phyloP scores from a whole-genome alignment of 164 flowering plant species.

The Aristolochia californica region DNA sequence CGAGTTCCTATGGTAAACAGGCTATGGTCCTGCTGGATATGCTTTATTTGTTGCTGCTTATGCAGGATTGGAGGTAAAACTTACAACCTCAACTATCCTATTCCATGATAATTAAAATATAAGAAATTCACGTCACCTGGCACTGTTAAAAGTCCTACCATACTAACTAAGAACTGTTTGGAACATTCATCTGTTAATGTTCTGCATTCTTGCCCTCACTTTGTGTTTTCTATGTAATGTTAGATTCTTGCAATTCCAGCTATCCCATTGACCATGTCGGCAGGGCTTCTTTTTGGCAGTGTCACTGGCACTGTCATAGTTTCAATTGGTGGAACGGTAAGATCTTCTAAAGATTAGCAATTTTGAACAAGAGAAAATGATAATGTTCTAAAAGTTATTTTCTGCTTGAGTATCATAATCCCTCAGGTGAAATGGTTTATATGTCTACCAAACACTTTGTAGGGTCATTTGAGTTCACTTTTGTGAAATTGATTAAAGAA shows the following conservation, averaged over 20 bases:
- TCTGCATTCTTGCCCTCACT: conserved; percentile 4
- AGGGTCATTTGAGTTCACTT: too few relatives aligned
- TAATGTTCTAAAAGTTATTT: neutral
- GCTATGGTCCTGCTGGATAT: conserved; percentile 95
- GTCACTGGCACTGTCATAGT: conserved; percentile 78
- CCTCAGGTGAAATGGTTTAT: neutral
- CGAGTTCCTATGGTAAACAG: conserved; percentile 26
- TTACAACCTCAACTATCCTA: neutral
- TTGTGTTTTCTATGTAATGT: neutral
- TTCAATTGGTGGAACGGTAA: conserved; percentile 95
- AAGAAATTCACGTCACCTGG: too few relatives aligned
- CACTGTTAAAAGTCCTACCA: neutral
- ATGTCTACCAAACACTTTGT: neutral
- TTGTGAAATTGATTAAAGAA: too few relatives aligned
- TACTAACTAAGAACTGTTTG: neutral
- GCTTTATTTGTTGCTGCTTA: conserved; percentile 87
- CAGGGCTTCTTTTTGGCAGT: conserved; percentile 90
- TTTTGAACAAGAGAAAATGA: too few relatives aligned
- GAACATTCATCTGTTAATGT: too few relatives aligned
- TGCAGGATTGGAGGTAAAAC: conserved; percentile 78
- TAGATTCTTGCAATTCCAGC: conserved; percentile 98
- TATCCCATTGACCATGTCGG: conserved; percentile 95
- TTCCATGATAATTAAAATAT: too few relatives aligned
- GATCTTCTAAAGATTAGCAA: conserved; percentile 10
- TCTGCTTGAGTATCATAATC: too few relatives aligned